Base-by-base conservation (phyloP, 805 yeast species). In the Sugiyamaella chiloensis region DNA sequence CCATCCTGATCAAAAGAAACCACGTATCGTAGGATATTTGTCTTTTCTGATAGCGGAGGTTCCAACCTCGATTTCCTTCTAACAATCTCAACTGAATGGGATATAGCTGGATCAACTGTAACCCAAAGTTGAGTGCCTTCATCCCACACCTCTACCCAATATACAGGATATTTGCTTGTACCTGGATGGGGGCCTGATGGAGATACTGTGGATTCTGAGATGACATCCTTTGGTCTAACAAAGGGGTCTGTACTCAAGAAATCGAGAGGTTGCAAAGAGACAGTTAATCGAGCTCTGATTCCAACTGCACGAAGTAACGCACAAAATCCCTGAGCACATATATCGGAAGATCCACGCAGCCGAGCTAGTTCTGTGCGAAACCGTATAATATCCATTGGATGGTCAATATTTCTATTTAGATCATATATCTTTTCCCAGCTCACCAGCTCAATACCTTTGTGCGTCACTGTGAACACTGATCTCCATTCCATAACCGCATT, bases 91-190 rank as follows among this genome's bases (percentile, higher is more conserved):
- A 87, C 78, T 6, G 75, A 64, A 47, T 77, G 65, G 47, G 82
- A 74, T 24, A 83, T 81, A 0, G 83, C 69, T 0, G 97, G 93
- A 59, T 93, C 99, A 1, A 89, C 73, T 1, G 95, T 79, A n/a
- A 89, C 75, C 95, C 96, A 91, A 42, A 73, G 77, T 50, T 80
- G 74, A 4, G 79, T 67, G 49, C 75, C 78, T 43, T 76, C 75
- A 61, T 91, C 90, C 96, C 96, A 91, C 0, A 86, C 96, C 62
- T 93, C 99, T 19, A 81, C 81, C 99, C 99, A 93, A 60, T 83
- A 89, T 0, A 89, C 74, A 0, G 97, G 97, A 58, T 71, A 83
- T 6, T 24, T 47, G 52, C 44, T 52, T 36, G 11, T 23, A 17
- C 34, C 24, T 20, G 21, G 6, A 30, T 29, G 39, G 3, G 32